phyloP scores from a whole-genome alignment of 345 rosid genomes.

The Populus tremula region DNA sequence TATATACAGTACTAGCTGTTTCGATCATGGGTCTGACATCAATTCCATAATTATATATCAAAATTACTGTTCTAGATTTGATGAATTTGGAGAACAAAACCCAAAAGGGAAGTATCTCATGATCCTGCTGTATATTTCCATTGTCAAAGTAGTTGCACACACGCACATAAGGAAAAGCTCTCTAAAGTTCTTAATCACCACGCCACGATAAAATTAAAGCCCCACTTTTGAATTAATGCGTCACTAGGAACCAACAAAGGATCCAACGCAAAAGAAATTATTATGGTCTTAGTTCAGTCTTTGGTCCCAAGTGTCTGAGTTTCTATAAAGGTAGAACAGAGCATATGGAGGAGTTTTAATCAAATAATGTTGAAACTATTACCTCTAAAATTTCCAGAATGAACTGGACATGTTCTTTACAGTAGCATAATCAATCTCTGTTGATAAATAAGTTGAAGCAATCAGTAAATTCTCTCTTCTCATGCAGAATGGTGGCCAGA shows the following conservation, averaged over 20 bases:
- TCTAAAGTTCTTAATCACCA: conserved; percentile 3
- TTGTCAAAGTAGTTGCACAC: conserved; percentile 7
- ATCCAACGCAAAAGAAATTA: conserved; percentile 27
- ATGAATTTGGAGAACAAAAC: background rate
- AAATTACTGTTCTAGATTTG: background rate
- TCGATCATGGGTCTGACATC: background rate
- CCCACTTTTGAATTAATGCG: conserved; percentile 30
- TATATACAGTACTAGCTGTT: background rate
- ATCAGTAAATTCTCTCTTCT: background rate
- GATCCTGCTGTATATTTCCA: background rate
- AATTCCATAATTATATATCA: background rate
- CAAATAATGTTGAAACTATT: background rate
- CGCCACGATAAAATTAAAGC: background rate
- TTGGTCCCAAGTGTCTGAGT: conserved; percentile 3
- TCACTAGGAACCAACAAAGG: conserved; percentile 17
- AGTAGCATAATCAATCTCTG: background rate
- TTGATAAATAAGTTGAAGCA: background rate
- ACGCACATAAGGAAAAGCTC: background rate
- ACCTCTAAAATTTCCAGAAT: background rate
- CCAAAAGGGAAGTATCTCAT: background rate
- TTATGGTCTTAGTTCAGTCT: background rate
- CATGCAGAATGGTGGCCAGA: background rate
- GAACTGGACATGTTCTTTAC: conserved; percentile 1
- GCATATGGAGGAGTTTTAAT: background rate
- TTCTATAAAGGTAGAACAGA: background rate